Percentiles rank a stretch among this genome's conserved stretches.
Conservation (phyloP, 192 early-diverging fungal genomes). For the Podochytrium sp. region DNA sequence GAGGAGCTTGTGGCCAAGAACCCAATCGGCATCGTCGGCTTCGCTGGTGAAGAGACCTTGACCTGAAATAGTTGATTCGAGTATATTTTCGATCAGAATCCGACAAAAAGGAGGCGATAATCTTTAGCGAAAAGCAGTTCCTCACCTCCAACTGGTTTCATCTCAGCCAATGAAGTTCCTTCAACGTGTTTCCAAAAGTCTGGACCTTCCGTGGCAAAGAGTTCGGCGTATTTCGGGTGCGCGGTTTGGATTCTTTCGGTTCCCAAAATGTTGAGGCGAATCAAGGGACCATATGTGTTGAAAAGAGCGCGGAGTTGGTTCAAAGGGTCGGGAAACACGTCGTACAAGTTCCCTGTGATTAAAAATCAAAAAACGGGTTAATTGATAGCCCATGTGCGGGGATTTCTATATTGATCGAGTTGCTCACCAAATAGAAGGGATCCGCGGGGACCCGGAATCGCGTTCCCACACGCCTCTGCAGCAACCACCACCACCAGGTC, state of each 20-base stretch:
- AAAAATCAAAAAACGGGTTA: background rate
- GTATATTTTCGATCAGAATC: background rate
- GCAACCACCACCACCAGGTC: background rate
- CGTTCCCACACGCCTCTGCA: background rate
- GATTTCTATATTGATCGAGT: no score
- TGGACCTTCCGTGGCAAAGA: slow-evolving; percentile 52
- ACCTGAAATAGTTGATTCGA: background rate
- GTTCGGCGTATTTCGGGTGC: slow-evolving; percentile 49
- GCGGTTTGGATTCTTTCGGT: slow-evolving; percentile 33
- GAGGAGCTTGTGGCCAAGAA: slow-evolving; percentile 59
- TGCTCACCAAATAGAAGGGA: background rate
- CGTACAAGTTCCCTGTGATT: slow-evolving; percentile 18
- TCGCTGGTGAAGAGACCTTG: slow-evolving; percentile 57
- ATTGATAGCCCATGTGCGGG: background rate
- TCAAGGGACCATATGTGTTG: slow-evolving; percentile 44
- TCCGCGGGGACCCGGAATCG: slow-evolving; percentile 6
- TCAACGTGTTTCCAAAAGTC: slow-evolving; percentile 57
- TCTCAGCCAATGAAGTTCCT: slow-evolving; percentile 37
- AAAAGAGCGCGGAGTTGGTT: slow-evolving; percentile 38
- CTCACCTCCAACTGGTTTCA: slow-evolving; percentile 48
- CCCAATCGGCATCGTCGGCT: slow-evolving; percentile 56
- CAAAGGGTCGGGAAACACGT: slow-evolving; percentile 18
- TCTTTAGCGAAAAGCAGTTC: background rate
- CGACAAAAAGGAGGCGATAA: background rate
- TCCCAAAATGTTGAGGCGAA: slow-evolving; percentile 31